These are phyloP conservation scores for Bipolaris zeicola DNA, from an alignment of 2,329 filamentous ascomycete genomes.

Conservation along the genomic window DNA sequence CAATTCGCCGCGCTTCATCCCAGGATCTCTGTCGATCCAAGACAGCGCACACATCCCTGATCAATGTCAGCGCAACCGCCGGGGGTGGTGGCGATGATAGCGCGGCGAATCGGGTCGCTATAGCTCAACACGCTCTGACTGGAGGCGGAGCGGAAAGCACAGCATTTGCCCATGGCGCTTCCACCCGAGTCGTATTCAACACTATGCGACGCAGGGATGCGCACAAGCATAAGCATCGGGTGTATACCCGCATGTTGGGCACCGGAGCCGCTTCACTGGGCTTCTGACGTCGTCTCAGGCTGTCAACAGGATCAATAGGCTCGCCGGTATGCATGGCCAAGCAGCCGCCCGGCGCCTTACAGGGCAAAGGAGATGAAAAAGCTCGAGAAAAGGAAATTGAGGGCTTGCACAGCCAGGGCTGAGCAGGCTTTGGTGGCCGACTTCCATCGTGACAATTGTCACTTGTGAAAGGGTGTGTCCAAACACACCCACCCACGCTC, in stretches of 20 bases:
- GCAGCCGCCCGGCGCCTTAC: neutral
- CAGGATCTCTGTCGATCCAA: neutral
- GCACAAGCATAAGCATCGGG: neutral
- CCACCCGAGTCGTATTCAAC: neutral
- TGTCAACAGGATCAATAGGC: neutral
- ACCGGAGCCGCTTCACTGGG: neutral
- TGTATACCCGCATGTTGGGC: slow-evolving; percentile 4
- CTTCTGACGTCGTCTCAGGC: neutral
- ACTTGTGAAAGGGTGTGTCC: neutral
- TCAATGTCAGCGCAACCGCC: neutral
- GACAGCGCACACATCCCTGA: neutral
- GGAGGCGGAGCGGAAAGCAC: slow-evolving; percentile 8
- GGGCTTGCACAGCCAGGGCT: neutral
- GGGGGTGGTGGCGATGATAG: neutral
- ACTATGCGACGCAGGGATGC: neutral
- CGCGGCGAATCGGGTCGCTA: slow-evolving; percentile 2
- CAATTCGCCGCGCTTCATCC: neutral
- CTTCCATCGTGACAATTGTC: neutral
- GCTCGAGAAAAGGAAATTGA: neutral
- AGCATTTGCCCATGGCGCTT: slow-evolving; percentile 4
- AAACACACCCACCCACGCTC: neutral
- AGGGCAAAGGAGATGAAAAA: neutral
- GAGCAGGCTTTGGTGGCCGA: neutral
- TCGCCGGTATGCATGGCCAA: neutral
- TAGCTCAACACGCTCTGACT: neutral